phyloP scores from a whole-genome alignment of 768 basidiomycete species.

The Auricularia sp. region DNA sequence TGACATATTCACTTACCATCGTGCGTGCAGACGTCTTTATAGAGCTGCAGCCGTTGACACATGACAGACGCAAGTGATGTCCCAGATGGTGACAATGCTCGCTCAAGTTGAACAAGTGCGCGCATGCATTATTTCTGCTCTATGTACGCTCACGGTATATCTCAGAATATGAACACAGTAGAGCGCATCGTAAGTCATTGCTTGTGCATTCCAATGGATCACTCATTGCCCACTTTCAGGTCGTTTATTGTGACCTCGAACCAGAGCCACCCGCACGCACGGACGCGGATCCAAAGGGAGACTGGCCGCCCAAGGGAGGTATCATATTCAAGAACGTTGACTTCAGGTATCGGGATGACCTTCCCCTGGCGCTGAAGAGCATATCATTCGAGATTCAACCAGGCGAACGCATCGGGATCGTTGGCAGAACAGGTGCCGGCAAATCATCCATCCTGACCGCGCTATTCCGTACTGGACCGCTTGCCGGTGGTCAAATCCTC shows the following conservation, averaged over 20 bases:
- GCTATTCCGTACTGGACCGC: constrained; percentile 43
- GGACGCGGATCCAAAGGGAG: constrained; percentile 26
- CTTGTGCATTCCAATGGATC: not conserved
- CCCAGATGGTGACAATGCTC: not conserved
- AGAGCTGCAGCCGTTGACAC: no score
- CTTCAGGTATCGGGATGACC: constrained; percentile 47
- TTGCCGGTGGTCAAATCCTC: constrained; percentile 44
- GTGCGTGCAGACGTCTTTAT: not conserved
- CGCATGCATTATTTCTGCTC: not conserved
- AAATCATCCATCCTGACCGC: constrained; percentile 15
- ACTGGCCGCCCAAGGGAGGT: constrained; percentile 46
- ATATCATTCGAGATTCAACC: constrained; percentile 45
- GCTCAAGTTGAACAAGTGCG: not conserved
- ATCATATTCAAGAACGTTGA: constrained; percentile 49
- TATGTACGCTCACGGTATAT: not conserved
- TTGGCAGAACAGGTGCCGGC: constrained; percentile 42
- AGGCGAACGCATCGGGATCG: constrained; percentile 56
- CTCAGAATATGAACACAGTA: constrained; percentile 55
- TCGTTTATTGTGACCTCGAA: constrained; percentile 48
- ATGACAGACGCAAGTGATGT: not conserved
- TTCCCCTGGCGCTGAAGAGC: constrained; percentile 58
- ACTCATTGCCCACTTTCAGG: constrained; percentile 16
- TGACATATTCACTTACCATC: constrained; percentile 37
- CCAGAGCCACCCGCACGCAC: constrained; percentile 51
- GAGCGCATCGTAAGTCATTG: constrained; percentile 44